Conservation (phyloP, 495 filamentous ascomycete species). For the Stereocaulon alpinum region DNA sequence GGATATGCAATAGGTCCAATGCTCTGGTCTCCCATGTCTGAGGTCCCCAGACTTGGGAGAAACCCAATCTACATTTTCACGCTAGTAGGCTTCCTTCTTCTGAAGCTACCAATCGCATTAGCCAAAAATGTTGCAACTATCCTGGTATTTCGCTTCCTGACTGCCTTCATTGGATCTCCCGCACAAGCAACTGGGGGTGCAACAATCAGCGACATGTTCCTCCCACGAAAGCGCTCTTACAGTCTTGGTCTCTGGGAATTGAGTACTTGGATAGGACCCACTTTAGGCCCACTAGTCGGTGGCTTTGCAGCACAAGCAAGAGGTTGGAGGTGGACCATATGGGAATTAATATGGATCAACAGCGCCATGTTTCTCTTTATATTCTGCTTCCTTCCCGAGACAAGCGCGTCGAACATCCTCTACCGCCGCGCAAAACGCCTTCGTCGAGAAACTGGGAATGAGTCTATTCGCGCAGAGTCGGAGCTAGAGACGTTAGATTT, state of each 20-base stretch:
- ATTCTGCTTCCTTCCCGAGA: conserved; percentile 63
- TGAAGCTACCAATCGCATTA: conserved; percentile 34
- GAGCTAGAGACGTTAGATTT: conserved; percentile 83
- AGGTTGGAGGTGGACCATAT: conserved; percentile 83
- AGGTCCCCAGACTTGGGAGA: conserved; percentile 38
- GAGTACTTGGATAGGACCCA: conserved; percentile 68
- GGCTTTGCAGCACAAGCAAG: conserved; percentile 59
- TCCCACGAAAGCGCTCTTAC: conserved; percentile 61
- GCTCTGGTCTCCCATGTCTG: conserved; percentile 40
- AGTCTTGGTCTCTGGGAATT: conserved; percentile 72
- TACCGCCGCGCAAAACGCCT: conserved; percentile 64
- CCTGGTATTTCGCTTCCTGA: conserved; percentile 22
- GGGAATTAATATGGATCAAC: conserved; percentile 58
- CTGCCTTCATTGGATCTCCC: conserved; percentile 24
- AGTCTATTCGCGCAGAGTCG: conserved; percentile 81
- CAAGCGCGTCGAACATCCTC: conserved; percentile 70
- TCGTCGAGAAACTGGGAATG: conserved; percentile 50
- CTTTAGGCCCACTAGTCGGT: conserved; percentile 70
- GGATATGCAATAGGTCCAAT: conserved; percentile 36
- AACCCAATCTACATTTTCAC: conserved; percentile 38
- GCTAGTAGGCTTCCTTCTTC: conserved; percentile 36
- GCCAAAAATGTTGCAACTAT: conserved; percentile 32
- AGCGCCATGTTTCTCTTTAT: conserved; percentile 49
- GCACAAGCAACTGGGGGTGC: conserved; percentile 25
- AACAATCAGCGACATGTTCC: conserved; percentile 58